Conservation (phyloP, 2,329 filamentous ascomycete species). For the Harringtonia lauricola region DNA sequence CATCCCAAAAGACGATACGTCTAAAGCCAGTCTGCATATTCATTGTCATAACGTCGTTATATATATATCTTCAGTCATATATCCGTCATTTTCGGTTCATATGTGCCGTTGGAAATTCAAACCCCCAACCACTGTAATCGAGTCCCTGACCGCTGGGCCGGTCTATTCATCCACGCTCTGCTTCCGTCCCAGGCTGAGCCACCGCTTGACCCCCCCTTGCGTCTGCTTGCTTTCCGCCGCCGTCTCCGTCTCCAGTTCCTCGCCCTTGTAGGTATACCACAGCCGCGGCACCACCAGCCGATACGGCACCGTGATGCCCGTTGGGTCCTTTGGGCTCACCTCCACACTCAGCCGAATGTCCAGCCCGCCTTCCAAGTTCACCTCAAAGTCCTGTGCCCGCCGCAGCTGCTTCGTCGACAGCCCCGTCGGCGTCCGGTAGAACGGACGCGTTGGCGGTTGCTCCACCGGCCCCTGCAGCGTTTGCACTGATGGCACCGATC, state of each 20-base stretch:
- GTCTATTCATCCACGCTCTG: background rate
- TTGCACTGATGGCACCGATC: no score
- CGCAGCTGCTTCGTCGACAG: slow-evolving; percentile 51
- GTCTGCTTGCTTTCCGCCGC: slow-evolving; percentile 11
- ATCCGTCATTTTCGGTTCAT: no score
- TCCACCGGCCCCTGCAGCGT: no score
- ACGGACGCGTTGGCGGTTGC: slow-evolving; percentile 21
- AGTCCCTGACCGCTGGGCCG: background rate
- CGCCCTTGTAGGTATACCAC: slow-evolving; percentile 41
- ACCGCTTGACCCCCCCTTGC: slow-evolving; percentile 29
- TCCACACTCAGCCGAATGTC: slow-evolving; percentile 87
- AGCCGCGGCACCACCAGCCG: slow-evolving; percentile 74
- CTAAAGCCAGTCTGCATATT: no score
- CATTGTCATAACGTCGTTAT: no score
- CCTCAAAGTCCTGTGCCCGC: slow-evolving; percentile 40
- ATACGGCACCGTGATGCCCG: slow-evolving; percentile 82
- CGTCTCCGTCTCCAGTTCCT: slow-evolving; percentile 22
- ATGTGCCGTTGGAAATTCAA: no score
- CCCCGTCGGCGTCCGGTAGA: slow-evolving; percentile 61
- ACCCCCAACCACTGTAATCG: no score
- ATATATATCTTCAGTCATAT: no score
- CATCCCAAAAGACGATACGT: no score
- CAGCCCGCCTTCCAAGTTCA: slow-evolving; percentile 74
- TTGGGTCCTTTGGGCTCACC: slow-evolving; percentile 72
- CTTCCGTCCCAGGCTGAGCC: slow-evolving; percentile 26